phyloP scores from a whole-genome alignment of 306 rosid species.

The Macrotyloma uniflorum region DNA sequence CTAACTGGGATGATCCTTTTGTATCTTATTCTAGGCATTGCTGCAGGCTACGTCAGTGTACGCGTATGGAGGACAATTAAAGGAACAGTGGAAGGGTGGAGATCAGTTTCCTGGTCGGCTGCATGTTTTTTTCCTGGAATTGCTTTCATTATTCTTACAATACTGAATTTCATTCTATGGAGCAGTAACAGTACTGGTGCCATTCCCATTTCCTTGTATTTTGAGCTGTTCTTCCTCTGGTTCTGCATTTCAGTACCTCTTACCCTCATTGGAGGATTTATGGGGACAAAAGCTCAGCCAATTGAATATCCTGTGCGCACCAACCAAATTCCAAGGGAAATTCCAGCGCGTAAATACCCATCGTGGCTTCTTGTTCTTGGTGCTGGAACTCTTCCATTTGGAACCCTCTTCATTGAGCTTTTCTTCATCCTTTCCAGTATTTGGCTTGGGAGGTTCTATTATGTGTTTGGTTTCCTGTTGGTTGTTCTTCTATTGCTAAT shows the following conservation, averaged over 20 bases:
- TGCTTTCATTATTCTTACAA: slow-evolving; percentile 68
- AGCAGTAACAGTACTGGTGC: slow-evolving; percentile 68
- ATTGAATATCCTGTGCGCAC: slow-evolving; percentile 78
- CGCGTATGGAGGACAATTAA: slow-evolving; percentile 79
- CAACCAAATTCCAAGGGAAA: slow-evolving; percentile 40
- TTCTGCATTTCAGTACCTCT: slow-evolving; percentile 80
- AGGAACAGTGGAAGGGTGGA: slow-evolving; percentile 83
- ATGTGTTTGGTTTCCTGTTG: slow-evolving; percentile 57
- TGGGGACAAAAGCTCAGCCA: slow-evolving; percentile 72
- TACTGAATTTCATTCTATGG: slow-evolving; percentile 79
- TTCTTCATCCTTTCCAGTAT: slow-evolving; percentile 12
- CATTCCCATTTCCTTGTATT: slow-evolving; percentile 14
- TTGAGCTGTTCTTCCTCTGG: slow-evolving; percentile 17
- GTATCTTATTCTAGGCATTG: slow-evolving; percentile 75
- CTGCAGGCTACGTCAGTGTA: slow-evolving; percentile 81
- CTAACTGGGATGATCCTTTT: slow-evolving; percentile 83
- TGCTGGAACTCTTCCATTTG: slow-evolving; percentile 11
- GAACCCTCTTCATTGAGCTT: slow-evolving; percentile 20
- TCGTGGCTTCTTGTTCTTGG: slow-evolving; percentile 81
- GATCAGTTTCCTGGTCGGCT: slow-evolving; percentile 68
- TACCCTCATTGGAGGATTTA: slow-evolving; percentile 76
- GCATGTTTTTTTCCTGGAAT: slow-evolving; percentile 85
- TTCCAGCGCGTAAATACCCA: slow-evolving; percentile 77
- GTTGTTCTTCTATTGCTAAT: slow-evolving; percentile 69
- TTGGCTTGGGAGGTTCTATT: slow-evolving; percentile 24